Base-by-base conservation (phyloP, 768 basidiomycete genomes). In the Postia placenta region DNA sequence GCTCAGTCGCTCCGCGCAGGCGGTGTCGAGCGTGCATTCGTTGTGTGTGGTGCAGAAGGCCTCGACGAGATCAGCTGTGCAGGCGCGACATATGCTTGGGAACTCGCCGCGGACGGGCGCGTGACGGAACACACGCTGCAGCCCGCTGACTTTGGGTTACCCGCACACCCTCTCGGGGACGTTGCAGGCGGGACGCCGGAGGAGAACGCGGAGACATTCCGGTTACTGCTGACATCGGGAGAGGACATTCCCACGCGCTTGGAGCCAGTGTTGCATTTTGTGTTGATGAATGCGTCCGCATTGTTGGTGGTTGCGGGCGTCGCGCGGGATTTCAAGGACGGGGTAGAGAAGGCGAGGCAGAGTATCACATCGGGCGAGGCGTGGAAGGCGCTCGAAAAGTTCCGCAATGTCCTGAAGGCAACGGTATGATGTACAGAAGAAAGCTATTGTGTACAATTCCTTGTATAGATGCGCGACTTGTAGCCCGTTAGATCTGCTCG, bases 41-140 rank as follows among this genome's bases (percentile, higher is more conserved):
- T 99, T 19, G 95, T 99, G 0, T 97, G 93, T 58, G 95, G 95
- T 1, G 80, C 78, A 30, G 96, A 98, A 63, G 80, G 80, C 1
- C 72, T 99, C 36, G 95, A 98, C 67, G 95, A 98, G 73, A 91
- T 99, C 62, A 91, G 87, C 64, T 93, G 91, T 57, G 93, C 91
- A 0, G 96, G 95, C 1, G 81, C 85, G 12, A 94, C 93, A 7
- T 77, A 77, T 67, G 85, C 78, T 28, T 88, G 92, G 94, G 83
- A 87, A 50, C 78, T 95, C 53, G n/a, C n/a, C n/a, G 23, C 45
- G 24, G 71, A 88, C 20, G 88, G 85, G 28, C 57, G 67, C 28
- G 81, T 96, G 60, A 78, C 74, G 0, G 76, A 83, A 56, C 70
- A 66, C 26, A 74, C 74, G 3, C 67, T 97, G 36, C 79, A 74